These are phyloP conservation scores for Kalmusia sp. DNA, from an alignment of 2,329 filamentous ascomycete species.

Conservation along the genomic window DNA sequence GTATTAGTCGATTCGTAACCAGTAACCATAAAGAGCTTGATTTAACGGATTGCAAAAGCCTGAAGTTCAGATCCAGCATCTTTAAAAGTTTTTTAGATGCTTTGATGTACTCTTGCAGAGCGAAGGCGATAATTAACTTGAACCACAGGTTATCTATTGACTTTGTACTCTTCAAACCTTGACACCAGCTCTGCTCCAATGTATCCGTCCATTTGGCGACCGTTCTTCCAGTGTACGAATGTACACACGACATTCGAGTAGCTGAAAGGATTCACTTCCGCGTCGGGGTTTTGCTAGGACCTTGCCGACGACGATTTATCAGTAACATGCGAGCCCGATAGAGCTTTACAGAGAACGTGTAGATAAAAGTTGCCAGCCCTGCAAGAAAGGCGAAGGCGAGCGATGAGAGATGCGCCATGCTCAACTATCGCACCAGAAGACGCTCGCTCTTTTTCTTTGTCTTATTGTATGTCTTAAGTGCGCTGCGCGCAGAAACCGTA, in stretches of 20 bases:
- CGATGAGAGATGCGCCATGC: background rate
- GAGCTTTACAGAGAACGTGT: background rate
- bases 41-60: conserved; percentile 12
- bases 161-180: conserved; percentile 1
- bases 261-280: background rate
- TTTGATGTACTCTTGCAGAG: conserved; percentile 17
- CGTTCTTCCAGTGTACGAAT: background rate
- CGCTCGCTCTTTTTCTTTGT: too few species aligned
- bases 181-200: background rate
- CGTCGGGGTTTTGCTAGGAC: background rate
- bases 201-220: conserved; percentile 14
- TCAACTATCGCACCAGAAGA: background rate
- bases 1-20: conserved; percentile 39
- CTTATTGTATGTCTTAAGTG: too few species aligned
- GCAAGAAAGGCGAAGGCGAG: background rate
- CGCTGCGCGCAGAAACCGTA: too few species aligned
- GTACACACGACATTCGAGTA: background rate
- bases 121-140: conserved; percentile 23
- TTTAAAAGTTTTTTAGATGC: background rate
- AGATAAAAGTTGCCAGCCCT: background rate
- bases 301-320: conserved; percentile 8
- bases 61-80: conserved; percentile 28
- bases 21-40: conserved; percentile 33
- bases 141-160: conserved; percentile 32
- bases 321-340: conserved; percentile 8